These are phyloP conservation scores for Suhomyces sp. DNA, from an alignment of 805 yeast species.

Conservation along the genomic window DNA sequence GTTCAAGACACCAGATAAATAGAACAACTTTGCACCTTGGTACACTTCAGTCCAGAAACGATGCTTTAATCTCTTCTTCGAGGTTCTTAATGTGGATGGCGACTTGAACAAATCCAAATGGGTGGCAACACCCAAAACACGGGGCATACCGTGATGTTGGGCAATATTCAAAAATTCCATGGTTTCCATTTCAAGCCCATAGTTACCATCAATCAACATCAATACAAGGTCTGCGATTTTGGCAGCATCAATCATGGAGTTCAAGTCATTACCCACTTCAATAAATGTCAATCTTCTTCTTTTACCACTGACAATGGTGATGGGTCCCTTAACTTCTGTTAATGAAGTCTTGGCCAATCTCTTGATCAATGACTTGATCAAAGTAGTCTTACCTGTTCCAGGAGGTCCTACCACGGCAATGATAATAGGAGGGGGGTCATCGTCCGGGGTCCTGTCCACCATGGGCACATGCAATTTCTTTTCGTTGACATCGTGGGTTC, in stretches of 20 bases:
- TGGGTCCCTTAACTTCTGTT: conserved; percentile 89
- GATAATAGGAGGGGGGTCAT: conserved; percentile 94
- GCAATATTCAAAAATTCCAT: conserved; percentile 97
- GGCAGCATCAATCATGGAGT: conserved; percentile 95
- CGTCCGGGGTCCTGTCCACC: conserved; percentile 96
- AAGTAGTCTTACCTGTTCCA: conserved; percentile 95
- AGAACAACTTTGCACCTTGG: conserved; percentile 95
- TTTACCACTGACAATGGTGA: conserved; percentile 95
- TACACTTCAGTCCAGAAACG: conserved; percentile 99
- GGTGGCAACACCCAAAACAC: conserved; percentile 92
- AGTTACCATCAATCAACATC: conserved; percentile 90
- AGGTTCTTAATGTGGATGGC: conserved; percentile 82
- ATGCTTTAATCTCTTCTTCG: conserved; percentile 87
- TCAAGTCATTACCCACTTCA: conserved; percentile 89
- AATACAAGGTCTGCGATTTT: conserved; percentile 92
- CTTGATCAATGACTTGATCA: conserved; percentile 84
- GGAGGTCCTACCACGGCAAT: conserved; percentile 98
- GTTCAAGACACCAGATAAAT: conserved; percentile 90
- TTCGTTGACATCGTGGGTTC: conserved; percentile 82
- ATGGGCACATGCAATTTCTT: conserved; percentile 91
- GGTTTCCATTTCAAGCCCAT: conserved; percentile 98
- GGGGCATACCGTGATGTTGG: conserved; percentile 98
- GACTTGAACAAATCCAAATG: conserved; percentile 92
- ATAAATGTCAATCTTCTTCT: conserved; percentile 88
- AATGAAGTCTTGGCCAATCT: conserved; percentile 84